Evolutionary conservation across 75 land plant species (phyloP).

Genomic region (Pinus albicaulis): DNA sequence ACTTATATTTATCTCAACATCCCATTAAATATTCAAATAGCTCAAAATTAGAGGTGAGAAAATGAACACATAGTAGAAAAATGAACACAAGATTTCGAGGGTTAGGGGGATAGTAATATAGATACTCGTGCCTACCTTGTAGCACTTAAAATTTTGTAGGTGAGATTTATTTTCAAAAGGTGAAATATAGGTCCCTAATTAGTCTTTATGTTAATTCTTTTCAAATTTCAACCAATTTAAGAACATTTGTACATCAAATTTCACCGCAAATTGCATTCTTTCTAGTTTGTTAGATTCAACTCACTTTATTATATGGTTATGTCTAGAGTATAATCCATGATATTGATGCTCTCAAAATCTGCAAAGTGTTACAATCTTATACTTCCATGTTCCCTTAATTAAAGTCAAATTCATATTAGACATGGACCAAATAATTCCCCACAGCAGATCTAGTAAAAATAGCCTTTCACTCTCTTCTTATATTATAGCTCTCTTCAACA

Average conservation of each 20-base stretch:
- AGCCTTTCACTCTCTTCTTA: no score
- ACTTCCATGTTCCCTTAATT: not conserved
- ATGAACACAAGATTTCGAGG: conserved; percentile 13
- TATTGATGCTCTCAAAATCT: not conserved
- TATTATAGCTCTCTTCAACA: no score
- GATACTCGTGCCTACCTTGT: conserved; percentile 24
- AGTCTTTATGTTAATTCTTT: not conserved
- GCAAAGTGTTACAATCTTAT: not conserved
- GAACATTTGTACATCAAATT: not conserved
- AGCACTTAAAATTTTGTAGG: conserved; percentile 36
- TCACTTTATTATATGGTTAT: not conserved
- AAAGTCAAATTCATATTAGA: not conserved
- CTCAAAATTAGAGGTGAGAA: no score
- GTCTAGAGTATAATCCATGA: not conserved
- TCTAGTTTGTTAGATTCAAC: not conserved
- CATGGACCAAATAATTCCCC: not conserved
- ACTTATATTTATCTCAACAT: no score
- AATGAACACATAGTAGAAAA: no score
- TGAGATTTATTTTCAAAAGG: conserved; percentile 8
- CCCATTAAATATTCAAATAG: no score
- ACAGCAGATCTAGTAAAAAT: no score
- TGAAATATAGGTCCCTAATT: not conserved
- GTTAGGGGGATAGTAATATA: conserved; percentile 21
- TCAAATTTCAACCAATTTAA: not conserved
- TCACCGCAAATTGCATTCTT: not conserved